These are phyloP conservation scores for Apiospora malaysiana DNA, from an alignment of 2,329 filamentous ascomycete genomes.

Conservation along the genomic window DNA sequence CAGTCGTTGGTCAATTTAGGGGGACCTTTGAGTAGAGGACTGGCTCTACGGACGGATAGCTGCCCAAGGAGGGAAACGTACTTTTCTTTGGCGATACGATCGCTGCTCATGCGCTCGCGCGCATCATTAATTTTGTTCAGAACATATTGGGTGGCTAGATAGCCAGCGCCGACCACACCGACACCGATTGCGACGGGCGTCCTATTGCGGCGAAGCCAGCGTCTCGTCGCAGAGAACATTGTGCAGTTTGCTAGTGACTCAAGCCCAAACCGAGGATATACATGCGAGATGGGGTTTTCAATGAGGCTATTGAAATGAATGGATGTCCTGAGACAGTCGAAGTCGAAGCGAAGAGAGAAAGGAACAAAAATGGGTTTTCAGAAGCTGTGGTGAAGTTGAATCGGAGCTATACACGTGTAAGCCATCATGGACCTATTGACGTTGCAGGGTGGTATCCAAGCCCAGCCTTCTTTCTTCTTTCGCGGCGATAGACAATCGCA, in stretches of 20 bases:
- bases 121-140: conserved; percentile 90
- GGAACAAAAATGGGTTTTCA: background rate
- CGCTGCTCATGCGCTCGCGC: conserved; percentile 94
- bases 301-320: background rate
- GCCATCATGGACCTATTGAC: conserved; percentile 10
- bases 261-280: background rate
- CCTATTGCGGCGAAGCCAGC: conserved; percentile 92
- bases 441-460: background rate
- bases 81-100: conserved; percentile 97
- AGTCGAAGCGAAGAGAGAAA: background rate
- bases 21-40: background rate
- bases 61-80: conserved; percentile 49
- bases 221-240: conserved; percentile 76
- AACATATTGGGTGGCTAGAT: conserved; percentile 92
- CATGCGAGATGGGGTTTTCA: background rate
- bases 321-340: background rate
- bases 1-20: background rate
- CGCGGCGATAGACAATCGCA: background rate
- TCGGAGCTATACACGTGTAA: conserved; percentile 16
- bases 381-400: background rate
- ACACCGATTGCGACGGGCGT: conserved; percentile 87
- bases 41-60: background rate
- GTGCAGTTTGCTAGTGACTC: background rate
- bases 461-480: conserved; percentile 1
- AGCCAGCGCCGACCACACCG: conserved; percentile 86